Percentiles rank a stretch among this genome's conserved stretches.
Conservation (phyloP, 768 basidiomycete genomes). For the Lactarius evosmus region DNA sequence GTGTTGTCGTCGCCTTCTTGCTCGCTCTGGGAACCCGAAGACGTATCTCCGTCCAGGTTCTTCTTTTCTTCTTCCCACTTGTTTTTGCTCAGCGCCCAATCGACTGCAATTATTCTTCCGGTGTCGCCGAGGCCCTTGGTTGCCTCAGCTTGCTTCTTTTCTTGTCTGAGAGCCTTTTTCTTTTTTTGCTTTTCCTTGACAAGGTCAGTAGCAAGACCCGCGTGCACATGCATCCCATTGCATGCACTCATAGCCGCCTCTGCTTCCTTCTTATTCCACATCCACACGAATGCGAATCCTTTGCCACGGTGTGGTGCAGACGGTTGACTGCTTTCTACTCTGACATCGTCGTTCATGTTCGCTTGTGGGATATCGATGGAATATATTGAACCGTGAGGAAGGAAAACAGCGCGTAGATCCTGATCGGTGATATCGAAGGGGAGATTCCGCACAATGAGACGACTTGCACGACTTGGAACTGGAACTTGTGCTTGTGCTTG, state of each 20-base stretch:
- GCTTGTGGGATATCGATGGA: conserved; percentile 73
- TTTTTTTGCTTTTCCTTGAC: conserved; percentile 36
- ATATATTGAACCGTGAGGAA: conserved; percentile 83
- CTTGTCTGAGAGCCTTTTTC: conserved; percentile 38
- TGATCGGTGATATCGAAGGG: conserved; percentile 80
- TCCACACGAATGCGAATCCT: conserved; percentile 96
- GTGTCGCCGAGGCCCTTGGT: conserved; percentile 37
- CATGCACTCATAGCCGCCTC: conserved; percentile 36
- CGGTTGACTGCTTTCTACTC: conserved; percentile 32
- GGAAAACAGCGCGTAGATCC: conserved; percentile 81
- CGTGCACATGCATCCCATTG: conserved; percentile 27
- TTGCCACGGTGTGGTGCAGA: conserved; percentile 42
- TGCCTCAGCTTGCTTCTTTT: conserved; percentile 37
- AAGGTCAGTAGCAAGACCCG: conserved; percentile 31
- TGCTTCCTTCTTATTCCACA: conserved; percentile 76
- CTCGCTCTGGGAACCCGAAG: conserved; percentile 37
- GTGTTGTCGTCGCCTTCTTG: conserved; percentile 34
- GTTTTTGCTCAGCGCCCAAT: conserved; percentile 95
- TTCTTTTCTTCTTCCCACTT: conserved; percentile 82
- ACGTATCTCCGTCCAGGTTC: conserved; percentile 42
- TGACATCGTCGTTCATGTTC: conserved; percentile 33
- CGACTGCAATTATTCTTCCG: conserved; percentile 80
- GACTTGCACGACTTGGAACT: conserved; percentile 65
- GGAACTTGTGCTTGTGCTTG: conserved; percentile 33
- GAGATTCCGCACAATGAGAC: conserved; percentile 89